Conservation (phyloP, 192 early-diverging fungal genomes). For the Backusella sp. region DNA sequence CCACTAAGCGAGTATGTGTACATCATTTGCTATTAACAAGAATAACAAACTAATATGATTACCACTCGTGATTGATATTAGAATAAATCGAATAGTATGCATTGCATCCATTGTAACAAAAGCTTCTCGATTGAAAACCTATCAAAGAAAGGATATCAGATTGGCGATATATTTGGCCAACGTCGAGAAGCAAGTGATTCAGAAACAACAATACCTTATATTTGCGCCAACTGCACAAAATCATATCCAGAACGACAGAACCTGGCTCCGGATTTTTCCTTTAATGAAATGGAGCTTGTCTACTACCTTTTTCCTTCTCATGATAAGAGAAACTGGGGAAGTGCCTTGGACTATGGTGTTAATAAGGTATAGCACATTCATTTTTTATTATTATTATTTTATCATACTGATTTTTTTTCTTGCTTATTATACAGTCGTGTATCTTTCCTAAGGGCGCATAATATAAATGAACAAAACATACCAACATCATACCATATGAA, state of each 20-base stretch:
- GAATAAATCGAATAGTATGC: background rate
- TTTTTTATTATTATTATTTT: background rate
- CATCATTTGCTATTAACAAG: no score
- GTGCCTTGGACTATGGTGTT: background rate
- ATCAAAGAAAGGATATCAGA: background rate
- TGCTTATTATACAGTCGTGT: background rate
- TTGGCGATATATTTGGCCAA: background rate
- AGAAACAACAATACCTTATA: background rate
- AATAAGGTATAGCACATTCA: constrained; percentile 4
- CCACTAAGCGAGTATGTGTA: background rate
- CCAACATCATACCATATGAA: no score
- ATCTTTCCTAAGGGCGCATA: background rate
- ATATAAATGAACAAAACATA: background rate
- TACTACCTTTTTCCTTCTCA: background rate
- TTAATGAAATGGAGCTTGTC: background rate
- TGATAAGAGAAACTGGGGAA: constrained; percentile 11
- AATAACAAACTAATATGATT: no score
- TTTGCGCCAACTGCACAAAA: background rate
- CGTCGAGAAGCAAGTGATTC: background rate
- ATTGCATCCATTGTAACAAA: background rate
- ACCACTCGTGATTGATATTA: background rate
- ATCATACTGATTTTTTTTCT: background rate
- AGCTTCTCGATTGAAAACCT: background rate
- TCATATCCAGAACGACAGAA: background rate
- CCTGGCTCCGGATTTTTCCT: background rate